Percentiles rank a stretch among this genome's conserved stretches.
Evolutionary conservation across 345 rosid genomes (phyloP).

Genomic region (Gynandropsis gynandra): DNA sequence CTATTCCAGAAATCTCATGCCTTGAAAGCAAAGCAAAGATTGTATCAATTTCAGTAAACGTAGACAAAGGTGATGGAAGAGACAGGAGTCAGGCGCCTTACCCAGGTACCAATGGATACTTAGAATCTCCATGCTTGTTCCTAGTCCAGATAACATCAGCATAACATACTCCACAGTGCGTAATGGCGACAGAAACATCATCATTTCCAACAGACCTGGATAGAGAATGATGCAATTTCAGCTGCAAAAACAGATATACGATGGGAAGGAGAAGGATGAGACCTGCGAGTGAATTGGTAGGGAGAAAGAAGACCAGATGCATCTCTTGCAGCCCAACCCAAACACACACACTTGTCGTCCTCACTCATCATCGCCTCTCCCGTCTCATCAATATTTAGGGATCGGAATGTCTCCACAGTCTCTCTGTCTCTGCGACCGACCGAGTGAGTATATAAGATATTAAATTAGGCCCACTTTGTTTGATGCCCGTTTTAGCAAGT

Average conservation of each 20-base stretch:
- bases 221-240: neutral
- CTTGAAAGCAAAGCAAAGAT: slow-evolving; percentile 27
- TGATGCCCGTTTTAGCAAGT: too few species aligned
- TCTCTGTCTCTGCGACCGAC: too few species aligned
- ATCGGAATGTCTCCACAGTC: too few species aligned
- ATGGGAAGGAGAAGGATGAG: neutral
- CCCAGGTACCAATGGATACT: slow-evolving; percentile 92
- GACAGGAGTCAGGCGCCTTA: slow-evolving; percentile 28
- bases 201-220: slow-evolving; percentile 53
- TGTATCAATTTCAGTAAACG: neutral
- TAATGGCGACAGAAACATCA: slow-evolving; percentile 67
- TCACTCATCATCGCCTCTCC: slow-evolving; percentile 27
- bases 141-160: slow-evolving; percentile 75
- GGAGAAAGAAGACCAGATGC: slow-evolving; percentile 64
- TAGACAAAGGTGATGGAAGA: slow-evolving; percentile 13
- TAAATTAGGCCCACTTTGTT: too few species aligned
- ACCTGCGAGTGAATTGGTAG: slow-evolving; percentile 63
- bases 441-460: too few species aligned
- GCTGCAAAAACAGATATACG: neutral
- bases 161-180: slow-evolving; percentile 89
- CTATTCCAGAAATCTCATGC: slow-evolving; percentile 84
- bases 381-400: too few species aligned
- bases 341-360: slow-evolving; percentile 38
- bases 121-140: slow-evolving; percentile 51
- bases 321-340: slow-evolving; percentile 68